phyloP scores from a whole-genome alignment of 768 basidiomycete genomes.

The Pleurotus tuoliensis region DNA sequence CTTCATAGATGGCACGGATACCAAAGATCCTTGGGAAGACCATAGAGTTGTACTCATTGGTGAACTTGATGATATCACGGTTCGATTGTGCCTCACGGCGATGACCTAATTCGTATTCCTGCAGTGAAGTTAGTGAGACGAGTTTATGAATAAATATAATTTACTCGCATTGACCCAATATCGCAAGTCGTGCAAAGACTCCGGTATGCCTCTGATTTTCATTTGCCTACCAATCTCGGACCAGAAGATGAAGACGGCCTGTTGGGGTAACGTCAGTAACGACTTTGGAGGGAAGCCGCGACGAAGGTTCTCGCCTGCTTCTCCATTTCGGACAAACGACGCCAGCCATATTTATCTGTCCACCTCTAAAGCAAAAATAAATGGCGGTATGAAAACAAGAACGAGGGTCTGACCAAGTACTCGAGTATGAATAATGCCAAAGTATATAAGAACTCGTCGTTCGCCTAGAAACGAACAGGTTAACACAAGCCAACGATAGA shows the following conservation, averaged over 20 bases:
- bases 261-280: constrained; percentile 23
- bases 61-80: constrained; percentile 2
- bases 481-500: neutral
- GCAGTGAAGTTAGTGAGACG: neutral
- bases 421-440: constrained; percentile 26
- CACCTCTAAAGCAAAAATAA: constrained; percentile 24
- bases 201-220: constrained; percentile 44
- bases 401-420: constrained; percentile 26
- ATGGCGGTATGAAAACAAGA: neutral
- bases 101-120: constrained; percentile 38
- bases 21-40: too few relatives aligned
- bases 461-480: constrained; percentile 16
- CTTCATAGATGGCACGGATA: too few relatives aligned
- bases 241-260: constrained; percentile 24
- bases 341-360: constrained; percentile 40
- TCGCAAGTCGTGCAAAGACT: constrained; percentile 29
- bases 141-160: constrained; percentile 1
- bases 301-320: constrained; percentile 18
- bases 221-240: constrained; percentile 40
- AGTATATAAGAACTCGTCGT: constrained; percentile 29
- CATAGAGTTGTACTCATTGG: too few relatives aligned
- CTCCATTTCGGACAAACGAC: constrained; percentile 40
- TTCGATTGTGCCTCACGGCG: constrained; percentile 38
- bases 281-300: too few relatives aligned
- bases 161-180: constrained; percentile 29